Evolutionary conservation across 139 green algal species (phyloP).

Genomic region (Nannochloris sp.): DNA sequence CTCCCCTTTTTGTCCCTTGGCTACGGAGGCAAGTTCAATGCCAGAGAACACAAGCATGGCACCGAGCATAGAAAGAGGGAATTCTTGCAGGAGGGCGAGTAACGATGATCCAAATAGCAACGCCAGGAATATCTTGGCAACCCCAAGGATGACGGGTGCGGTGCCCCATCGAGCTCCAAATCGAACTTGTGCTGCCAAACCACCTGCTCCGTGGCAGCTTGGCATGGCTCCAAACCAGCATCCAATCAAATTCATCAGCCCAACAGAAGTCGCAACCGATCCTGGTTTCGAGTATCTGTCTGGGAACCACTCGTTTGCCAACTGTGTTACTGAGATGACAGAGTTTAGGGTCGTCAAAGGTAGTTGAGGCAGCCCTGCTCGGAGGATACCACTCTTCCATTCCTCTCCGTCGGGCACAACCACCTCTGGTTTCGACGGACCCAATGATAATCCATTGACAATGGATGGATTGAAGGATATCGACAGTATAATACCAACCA

Average conservation of each 20-base stretch:
- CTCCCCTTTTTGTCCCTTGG: slow-evolving; percentile 15
- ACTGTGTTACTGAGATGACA: slow-evolving; percentile 62
- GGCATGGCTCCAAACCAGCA: slow-evolving; percentile 72
- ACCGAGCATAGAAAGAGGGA: slow-evolving; percentile 51
- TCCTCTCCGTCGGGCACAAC: slow-evolving; percentile 18
- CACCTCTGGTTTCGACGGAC: slow-evolving; percentile 21
- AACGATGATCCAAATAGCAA: slow-evolving; percentile 56
- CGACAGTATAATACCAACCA: slow-evolving; percentile 49
- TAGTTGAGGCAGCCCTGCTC: slow-evolving; percentile 36
- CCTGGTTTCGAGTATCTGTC: slow-evolving; percentile 12
- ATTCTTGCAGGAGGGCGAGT: slow-evolving; percentile 40
- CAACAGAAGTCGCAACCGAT: slow-evolving; percentile 50
- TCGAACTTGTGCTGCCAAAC: slow-evolving; percentile 61
- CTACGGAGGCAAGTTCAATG: slow-evolving; percentile 45
- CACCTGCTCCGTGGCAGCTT: slow-evolving; percentile 67
- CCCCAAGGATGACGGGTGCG: slow-evolving; percentile 59
- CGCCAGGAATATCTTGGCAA: slow-evolving; percentile 52
- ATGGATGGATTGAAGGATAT: slow-evolving; percentile 23
- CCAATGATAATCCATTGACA: slow-evolving; percentile 30
- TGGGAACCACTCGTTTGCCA: slow-evolving; percentile 56
- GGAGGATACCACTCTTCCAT: slow-evolving; percentile 26
- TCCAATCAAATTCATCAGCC: slow-evolving; percentile 62
- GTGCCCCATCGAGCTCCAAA: slow-evolving; percentile 60
- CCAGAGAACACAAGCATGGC: slow-evolving; percentile 51
- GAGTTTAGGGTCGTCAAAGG: slow-evolving; percentile 66